These are phyloP conservation scores for Golubevia pallescens DNA, from an alignment of 1,284 basidiomycete species.

Conservation along the genomic window DNA sequence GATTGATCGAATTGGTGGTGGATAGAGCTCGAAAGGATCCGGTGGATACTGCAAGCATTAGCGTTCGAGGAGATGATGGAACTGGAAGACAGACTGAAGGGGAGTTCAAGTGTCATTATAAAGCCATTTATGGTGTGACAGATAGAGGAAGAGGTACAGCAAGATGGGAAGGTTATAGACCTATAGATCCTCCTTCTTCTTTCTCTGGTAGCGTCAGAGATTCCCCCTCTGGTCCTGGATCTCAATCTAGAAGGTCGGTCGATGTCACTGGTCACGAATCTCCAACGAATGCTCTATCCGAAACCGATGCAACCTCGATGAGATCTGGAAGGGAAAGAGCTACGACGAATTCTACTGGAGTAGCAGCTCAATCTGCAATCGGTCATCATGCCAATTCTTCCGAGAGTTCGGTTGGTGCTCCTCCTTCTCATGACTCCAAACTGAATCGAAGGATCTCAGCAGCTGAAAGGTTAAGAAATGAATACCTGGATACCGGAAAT, in stretches of 20 bases:
- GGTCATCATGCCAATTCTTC: too few species aligned
- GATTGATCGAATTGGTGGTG: conserved; percentile 79
- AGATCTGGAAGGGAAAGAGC: conserved; percentile 64
- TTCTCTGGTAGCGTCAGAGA: too few species aligned
- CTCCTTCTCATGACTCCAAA: conserved; percentile 67
- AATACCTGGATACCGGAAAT: conserved; percentile 60
- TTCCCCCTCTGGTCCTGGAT: too few species aligned
- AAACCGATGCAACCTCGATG: conserved; percentile 66
- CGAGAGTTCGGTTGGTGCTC: too few species aligned
- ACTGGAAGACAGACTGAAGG: conserved; percentile 34
- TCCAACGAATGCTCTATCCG: conserved; percentile 7
- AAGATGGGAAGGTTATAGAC: conserved; percentile 69
- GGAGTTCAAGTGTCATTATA: conserved; percentile 92
- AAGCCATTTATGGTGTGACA: conserved; percentile 91
- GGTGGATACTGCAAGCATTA: conserved; percentile 36
- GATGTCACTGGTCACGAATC: neutral
- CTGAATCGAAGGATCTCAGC: conserved; percentile 79
- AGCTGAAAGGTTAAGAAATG: conserved; percentile 75
- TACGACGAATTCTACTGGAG: conserved; percentile 61
- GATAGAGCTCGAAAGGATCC: conserved; percentile 65
- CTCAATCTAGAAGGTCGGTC: neutral
- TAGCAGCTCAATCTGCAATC: too few species aligned
- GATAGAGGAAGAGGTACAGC: conserved; percentile 85
- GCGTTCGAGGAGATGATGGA: conserved; percentile 45
- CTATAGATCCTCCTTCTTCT: too few species aligned